Evolutionary conservation across 116 monocot genomes (phyloP).

Genomic region (Dioscorea cayenensis): DNA sequence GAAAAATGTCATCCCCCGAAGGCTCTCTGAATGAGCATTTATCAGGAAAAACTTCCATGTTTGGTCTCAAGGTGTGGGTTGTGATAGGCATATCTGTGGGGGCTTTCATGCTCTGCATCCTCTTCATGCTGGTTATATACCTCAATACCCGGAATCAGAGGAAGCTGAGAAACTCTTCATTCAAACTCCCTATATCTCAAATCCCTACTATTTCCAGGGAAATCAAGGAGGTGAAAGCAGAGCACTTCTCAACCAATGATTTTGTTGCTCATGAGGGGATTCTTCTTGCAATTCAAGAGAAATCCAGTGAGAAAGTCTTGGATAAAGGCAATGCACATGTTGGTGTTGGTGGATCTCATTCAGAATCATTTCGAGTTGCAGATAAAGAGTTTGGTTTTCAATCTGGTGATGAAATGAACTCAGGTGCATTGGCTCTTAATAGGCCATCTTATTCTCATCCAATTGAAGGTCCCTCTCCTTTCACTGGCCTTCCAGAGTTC

Average conservation of each 20-base stretch:
- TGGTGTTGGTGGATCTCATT: slow-evolving; percentile 9
- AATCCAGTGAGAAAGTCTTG: slow-evolving; percentile 35
- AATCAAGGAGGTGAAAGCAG: slow-evolving; percentile 60
- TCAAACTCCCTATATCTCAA: slow-evolving; percentile 27
- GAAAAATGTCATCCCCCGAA: background rate
- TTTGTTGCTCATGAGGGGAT: slow-evolving; percentile 22
- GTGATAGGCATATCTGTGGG: slow-evolving; percentile 34
- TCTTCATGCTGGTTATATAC: slow-evolving; percentile 27
- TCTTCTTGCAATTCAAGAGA: slow-evolving; percentile 27
- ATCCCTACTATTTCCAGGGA: slow-evolving; percentile 53
- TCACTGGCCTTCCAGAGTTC: slow-evolving; percentile 25
- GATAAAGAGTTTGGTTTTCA: slow-evolving; percentile 26
- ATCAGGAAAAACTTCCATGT: slow-evolving; percentile 6
- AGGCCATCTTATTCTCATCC: slow-evolving; percentile 14
- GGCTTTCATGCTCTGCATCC: slow-evolving; percentile 22
- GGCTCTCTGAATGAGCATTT: background rate
- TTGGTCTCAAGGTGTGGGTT: slow-evolving; percentile 40
- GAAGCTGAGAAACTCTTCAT: slow-evolving; percentile 16
- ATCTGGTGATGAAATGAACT: slow-evolving; percentile 21
- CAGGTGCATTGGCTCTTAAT: slow-evolving; percentile 6
- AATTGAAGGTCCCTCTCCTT: slow-evolving; percentile 9
- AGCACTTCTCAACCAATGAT: slow-evolving; percentile 24
- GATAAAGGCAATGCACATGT: slow-evolving; percentile 25
- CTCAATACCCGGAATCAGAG: slow-evolving; percentile 19
- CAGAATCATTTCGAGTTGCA: slow-evolving; percentile 22